Evolutionary conservation across 2,329 filamentous ascomycete genomes (phyloP).

Genomic region (Claviceps sp.): DNA sequence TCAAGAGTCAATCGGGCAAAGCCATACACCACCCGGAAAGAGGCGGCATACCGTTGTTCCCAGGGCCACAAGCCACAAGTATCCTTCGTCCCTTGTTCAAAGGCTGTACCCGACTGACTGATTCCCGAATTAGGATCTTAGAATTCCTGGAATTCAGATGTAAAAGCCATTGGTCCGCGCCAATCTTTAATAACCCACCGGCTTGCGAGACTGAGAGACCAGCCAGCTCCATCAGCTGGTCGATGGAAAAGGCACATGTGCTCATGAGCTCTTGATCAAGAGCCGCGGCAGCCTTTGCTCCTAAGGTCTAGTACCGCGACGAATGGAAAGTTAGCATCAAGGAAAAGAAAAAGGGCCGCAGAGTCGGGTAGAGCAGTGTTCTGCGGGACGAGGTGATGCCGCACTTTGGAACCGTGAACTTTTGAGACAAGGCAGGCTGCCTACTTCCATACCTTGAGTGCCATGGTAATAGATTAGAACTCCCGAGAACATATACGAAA

Average conservation of each 20-base stretch:
- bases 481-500: too few relatives aligned
- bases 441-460: background rate
- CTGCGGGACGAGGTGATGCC: too few relatives aligned
- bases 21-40: background rate
- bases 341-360: too few relatives aligned
- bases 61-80: conserved; percentile 82
- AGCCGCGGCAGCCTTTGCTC: conserved; percentile 73
- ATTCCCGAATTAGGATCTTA: background rate
- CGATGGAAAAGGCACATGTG: conserved; percentile 74
- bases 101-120: conserved; percentile 78
- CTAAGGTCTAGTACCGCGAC: conserved; percentile 52
- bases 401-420: background rate
- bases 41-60: conserved; percentile 45
- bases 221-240: conserved; percentile 94
- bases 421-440: background rate
- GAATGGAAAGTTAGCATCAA: background rate
- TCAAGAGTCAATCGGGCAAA: background rate
- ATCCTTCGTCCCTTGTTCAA: conserved; percentile 55
- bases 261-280: conserved; percentile 93
- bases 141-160: too few relatives aligned
- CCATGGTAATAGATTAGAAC: background rate
- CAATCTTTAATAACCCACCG: conserved; percentile 32
- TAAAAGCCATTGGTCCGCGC: background rate
- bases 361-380: too few relatives aligned
- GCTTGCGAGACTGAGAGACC: conserved; percentile 88